Conservation (phyloP, 2,329 filamentous ascomycete species). For the Helotiales sp. region DNA sequence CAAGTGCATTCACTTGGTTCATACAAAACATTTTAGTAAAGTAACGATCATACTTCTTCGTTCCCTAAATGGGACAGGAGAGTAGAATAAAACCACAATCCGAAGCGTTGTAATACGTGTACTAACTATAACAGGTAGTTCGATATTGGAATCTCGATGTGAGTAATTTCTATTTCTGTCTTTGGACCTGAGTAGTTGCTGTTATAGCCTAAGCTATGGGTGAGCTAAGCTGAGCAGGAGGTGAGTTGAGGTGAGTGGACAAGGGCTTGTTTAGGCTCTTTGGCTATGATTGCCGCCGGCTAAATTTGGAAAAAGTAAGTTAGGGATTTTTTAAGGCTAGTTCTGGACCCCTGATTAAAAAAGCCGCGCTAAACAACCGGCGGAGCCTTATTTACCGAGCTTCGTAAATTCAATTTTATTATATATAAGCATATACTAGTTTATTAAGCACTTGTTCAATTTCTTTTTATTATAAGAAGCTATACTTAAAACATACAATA, state of each 20-base stretch:
- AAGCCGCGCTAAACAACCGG: constrained; percentile 14
- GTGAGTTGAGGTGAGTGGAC: neutral
- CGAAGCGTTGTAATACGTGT: too few relatives aligned
- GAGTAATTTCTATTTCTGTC: neutral
- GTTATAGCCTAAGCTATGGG: neutral
- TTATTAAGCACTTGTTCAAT: constrained; percentile 20
- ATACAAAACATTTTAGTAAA: too few relatives aligned
- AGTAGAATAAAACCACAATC: too few relatives aligned
- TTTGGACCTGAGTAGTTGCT: neutral
- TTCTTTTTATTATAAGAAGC: constrained; percentile 16
- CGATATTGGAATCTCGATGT: neutral
- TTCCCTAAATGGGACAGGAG: too few relatives aligned
- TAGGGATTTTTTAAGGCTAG: constrained; percentile 12
- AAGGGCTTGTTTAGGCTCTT: neutral
- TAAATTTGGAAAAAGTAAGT: constrained; percentile 19
- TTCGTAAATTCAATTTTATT: constrained; percentile 23
- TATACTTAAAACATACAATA: constrained; percentile 15
- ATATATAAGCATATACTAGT: constrained; percentile 20
- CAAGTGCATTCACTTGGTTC: too few relatives aligned
- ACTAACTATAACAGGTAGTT: neutral
- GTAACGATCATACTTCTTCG: too few relatives aligned
- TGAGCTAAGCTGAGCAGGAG: neutral
- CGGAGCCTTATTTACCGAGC: constrained; percentile 13
- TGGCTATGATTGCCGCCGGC: constrained; percentile 6
- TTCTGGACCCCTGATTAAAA: constrained; percentile 17